Evolutionary conservation across 1,139 yeast species (phyloP).

Genomic region (Wickerhamomyces sp.): DNA sequence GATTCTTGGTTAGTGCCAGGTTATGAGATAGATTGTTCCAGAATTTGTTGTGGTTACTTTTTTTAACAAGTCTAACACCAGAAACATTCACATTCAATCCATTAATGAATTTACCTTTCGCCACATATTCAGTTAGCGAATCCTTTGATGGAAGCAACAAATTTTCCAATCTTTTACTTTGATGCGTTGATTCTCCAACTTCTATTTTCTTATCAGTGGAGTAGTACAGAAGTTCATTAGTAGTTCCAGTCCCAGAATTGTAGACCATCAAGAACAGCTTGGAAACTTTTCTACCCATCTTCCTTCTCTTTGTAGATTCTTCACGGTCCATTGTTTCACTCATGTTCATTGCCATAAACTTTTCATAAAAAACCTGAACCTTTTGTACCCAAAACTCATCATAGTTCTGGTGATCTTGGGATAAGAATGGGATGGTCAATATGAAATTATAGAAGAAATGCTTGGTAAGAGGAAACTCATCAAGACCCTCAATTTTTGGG

Average conservation of each 20-base stretch:
- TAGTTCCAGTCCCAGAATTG: slow-evolving; percentile 70
- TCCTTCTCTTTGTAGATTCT: slow-evolving; percentile 65
- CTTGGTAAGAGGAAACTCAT: slow-evolving; percentile 55
- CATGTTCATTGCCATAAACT: slow-evolving; percentile 65
- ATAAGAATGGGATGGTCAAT: slow-evolving; percentile 69
- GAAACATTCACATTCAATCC: slow-evolving; percentile 60
- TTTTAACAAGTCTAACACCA: slow-evolving; percentile 41
- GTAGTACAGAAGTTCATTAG: slow-evolving; percentile 49
- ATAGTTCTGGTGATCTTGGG: slow-evolving; percentile 41
- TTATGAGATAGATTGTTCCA: slow-evolving; percentile 20
- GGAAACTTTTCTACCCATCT: slow-evolving; percentile 54
- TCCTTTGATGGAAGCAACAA: slow-evolving; percentile 46
- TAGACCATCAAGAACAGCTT: slow-evolving; percentile 61
- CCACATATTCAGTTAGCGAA: slow-evolving; percentile 44
- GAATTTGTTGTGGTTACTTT: slow-evolving; percentile 13
- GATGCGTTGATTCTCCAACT: slow-evolving; percentile 16
- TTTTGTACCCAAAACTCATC: slow-evolving; percentile 69
- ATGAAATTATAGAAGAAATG: slow-evolving; percentile 61
- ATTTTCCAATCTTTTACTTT: slow-evolving; percentile 29
- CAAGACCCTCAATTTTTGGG: background rate
- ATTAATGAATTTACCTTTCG: slow-evolving; percentile 45
- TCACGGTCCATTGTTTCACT: slow-evolving; percentile 70
- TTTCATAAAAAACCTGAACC: slow-evolving; percentile 75
- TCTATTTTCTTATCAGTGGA: slow-evolving; percentile 28
- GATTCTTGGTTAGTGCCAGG: slow-evolving; percentile 9